Conservation (phyloP, 345 rosid species). For the Euphorbia tirucalli region DNA sequence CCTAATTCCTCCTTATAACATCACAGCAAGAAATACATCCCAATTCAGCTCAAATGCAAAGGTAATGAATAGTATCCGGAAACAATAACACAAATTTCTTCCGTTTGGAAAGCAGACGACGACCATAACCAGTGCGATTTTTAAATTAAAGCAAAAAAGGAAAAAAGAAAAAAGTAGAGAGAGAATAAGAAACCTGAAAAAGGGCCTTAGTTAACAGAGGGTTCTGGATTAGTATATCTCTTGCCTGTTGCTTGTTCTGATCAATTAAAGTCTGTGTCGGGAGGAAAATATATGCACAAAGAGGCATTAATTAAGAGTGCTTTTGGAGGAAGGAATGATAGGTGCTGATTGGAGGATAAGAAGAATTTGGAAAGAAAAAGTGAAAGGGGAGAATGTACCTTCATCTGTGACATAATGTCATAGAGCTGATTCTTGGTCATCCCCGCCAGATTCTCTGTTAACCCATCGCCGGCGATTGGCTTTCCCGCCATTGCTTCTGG, state of each 20-base stretch:
- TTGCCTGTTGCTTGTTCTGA: conserved; percentile 89
- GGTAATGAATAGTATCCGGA: not conserved
- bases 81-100: no score
- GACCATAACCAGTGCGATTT: not conserved
- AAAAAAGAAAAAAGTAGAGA: not conserved
- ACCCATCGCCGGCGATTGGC: conserved; percentile 59
- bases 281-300: not conserved
- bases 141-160: not conserved
- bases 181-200: conserved; percentile 59
- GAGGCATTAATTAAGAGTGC: not conserved
- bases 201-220: conserved; percentile 89
- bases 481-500: conserved; percentile 61
- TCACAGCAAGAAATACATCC: not conserved
- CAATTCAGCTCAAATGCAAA: conserved; percentile 1
- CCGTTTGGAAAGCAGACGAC: not conserved
- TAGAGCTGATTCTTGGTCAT: conserved; percentile 94
- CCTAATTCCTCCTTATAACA: not conserved
- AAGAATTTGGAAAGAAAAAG: not conserved
- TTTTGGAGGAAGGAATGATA: not conserved
- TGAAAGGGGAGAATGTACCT: conserved; percentile 35
- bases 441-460: conserved; percentile 70
- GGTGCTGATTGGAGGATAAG: conserved; percentile 6
- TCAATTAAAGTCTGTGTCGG: conserved; percentile 66
- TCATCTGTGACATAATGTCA: conserved; percentile 93
- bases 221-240: conserved; percentile 74